Base-by-base conservation (phyloP, 2,329 filamentous ascomycete genomes). In the Penicillium sp. region DNA sequence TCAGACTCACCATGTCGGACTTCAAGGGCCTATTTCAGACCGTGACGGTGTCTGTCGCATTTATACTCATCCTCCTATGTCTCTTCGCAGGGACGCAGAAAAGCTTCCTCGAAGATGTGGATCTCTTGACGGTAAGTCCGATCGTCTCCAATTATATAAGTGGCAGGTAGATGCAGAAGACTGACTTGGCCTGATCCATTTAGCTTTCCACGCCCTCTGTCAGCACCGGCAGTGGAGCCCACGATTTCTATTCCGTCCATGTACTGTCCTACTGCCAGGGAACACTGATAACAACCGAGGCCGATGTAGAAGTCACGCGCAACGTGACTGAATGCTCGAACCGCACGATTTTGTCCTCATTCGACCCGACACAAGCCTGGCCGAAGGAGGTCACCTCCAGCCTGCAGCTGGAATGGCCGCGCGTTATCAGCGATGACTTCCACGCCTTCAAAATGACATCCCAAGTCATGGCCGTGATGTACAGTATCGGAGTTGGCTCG, bases 211-310 rank as follows among this genome's bases (percentile, higher is more conserved):
- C 69, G 9, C 63, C 68, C 2, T 55, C 61, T 19, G 47, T 83
- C 27, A 78, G 80, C 21, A 69, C 77, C 45, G 70, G 76, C 19
- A 71, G 86, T 16, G 81, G 83, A 38, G 75, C 87, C 36, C 76
- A 83, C 40, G 81, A 87, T 70, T 88, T 83, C 72, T 87, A 87
- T 74, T 81, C 79, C 21, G 76, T 82, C 16, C 84, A 88, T 68
- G 66, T 87, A 54, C 80, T 87, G 72, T 78, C 83, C 69, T 84
- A 82, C 73, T 88, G 86, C 73, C 77, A 79, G 59, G 79, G 80
- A 21, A 70, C 62, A 29, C 76, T 75, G 49, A 59, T 61, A 10
- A 68, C 72, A 2, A 59, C 79, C 47, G 62, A 68, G 3, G 68
- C 68, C 8, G 69, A 76, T 13, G 80, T 82, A 38, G 76, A 55